phyloP scores from a whole-genome alignment of 257 asterid genomes.

The Mitragyna speciosa region DNA sequence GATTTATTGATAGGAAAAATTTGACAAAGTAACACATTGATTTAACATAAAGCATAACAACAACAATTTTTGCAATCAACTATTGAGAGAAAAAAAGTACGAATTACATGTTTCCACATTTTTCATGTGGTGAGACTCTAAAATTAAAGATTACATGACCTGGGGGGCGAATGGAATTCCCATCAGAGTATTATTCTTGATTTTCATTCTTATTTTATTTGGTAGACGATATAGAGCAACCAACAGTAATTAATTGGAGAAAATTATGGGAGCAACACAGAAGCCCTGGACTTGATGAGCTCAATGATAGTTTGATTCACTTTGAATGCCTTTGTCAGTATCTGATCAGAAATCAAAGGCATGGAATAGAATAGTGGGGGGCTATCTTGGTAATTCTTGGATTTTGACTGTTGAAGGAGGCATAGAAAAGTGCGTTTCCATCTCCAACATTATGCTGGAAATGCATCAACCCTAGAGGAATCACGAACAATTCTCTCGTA shows the following conservation, averaged over 20 bases:
- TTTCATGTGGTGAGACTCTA: too few species aligned
- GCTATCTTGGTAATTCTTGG: conserved; percentile 36
- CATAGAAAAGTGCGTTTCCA: conserved; percentile 31
- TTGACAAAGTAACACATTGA: too few species aligned
- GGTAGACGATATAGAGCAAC: too few species aligned
- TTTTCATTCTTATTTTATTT: too few species aligned
- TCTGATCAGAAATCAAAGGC: conserved; percentile 52
- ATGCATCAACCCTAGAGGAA: conserved; percentile 52
- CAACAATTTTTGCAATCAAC: too few species aligned
- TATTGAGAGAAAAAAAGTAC: too few species aligned
- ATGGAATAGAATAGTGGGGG: conserved; percentile 37
- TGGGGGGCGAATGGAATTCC: too few species aligned
- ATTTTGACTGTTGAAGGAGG: conserved; percentile 60
- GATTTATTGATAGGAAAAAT: too few species aligned
- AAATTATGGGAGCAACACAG: neutral
- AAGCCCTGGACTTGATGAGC: conserved; percentile 34
- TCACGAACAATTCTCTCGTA: conserved; percentile 49
- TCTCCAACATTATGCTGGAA: conserved; percentile 53
- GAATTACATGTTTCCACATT: too few species aligned
- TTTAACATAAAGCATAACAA: too few species aligned
- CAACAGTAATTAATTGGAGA: neutral
- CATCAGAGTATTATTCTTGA: too few species aligned
- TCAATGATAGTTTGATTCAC: conserved; percentile 39
- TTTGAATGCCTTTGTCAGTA: conserved; percentile 44
- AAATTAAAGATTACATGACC: too few species aligned